These are phyloP conservation scores for Epichloe glyceriae DNA, from an alignment of 2,329 filamentous ascomycete species.

Conservation along the genomic window DNA sequence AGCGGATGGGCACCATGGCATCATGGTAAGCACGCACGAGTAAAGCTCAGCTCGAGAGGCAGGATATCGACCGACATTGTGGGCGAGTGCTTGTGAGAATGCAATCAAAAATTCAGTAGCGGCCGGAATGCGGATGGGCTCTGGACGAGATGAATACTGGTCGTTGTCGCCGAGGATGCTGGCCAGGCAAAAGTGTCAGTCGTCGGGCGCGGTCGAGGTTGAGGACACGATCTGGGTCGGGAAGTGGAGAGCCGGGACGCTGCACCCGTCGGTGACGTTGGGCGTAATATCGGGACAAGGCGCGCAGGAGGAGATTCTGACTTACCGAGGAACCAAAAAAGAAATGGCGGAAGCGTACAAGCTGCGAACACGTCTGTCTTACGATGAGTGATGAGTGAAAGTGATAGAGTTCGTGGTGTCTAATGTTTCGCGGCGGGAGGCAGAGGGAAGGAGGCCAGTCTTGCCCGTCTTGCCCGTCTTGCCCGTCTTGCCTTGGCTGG, in stretches of 20 bases:
- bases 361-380: too few relatives aligned
- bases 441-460: too few relatives aligned
- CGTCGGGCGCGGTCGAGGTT: neutral
- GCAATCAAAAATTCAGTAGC: neutral
- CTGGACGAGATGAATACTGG: neutral
- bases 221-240: conserved; percentile 3
- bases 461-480: too few relatives aligned
- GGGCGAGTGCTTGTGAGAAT: conserved; percentile 9
- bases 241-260: neutral
- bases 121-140: neutral
- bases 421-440: too few relatives aligned
- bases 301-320: too few relatives aligned
- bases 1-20: neutral
- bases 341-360: too few relatives aligned
- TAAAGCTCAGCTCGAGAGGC: conserved; percentile 83
- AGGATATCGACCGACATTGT: conserved; percentile 92
- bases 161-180: neutral
- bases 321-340: too few relatives aligned
- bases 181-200: neutral
- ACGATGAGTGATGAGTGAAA: too few relatives aligned
- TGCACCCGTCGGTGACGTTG: too few relatives aligned
- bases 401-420: too few relatives aligned
- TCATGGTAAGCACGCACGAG: conserved; percentile 49
- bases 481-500: too few relatives aligned
- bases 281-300: too few relatives aligned